phyloP scores from a whole-genome alignment of 1,284 basidiomycete species.

The Trichosporon ovoides region DNA sequence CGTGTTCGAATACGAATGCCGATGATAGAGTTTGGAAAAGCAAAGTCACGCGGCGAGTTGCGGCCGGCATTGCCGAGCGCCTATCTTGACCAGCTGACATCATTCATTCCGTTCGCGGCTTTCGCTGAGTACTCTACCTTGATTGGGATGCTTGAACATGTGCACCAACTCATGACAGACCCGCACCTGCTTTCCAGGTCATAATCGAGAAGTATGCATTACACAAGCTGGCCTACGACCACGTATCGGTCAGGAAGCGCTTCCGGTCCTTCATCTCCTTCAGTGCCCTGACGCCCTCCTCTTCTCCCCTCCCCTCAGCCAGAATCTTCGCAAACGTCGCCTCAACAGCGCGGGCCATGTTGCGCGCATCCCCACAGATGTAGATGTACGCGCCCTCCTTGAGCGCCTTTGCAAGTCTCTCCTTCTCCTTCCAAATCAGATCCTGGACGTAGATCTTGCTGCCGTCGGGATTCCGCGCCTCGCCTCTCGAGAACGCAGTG shows the following conservation, averaged over 20 bases:
- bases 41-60: no score
- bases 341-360: constrained; percentile 93
- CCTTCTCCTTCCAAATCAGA: constrained; percentile 74
- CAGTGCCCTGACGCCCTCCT: constrained; percentile 82
- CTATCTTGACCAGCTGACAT: no score
- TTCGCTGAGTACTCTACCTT: no score
- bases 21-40: no score
- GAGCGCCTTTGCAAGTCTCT: constrained; percentile 77
- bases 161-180: no score
- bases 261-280: constrained; percentile 85
- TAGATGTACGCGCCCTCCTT: constrained; percentile 91
- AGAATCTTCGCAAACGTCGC: constrained; percentile 75
- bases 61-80: no score
- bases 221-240: no score
- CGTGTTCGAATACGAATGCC: no score
- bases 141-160: no score
- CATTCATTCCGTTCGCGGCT: no score
- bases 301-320: constrained; percentile 91
- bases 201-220: no score
- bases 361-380: constrained; percentile 93
- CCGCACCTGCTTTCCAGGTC: no score
- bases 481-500: constrained; percentile 80
- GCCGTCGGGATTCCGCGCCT: constrained; percentile 72
- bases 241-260: constrained; percentile 42
- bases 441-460: constrained; percentile 96